These are phyloP conservation scores for Whalleya microplaca DNA, from an alignment of 2,329 filamentous ascomycete genomes.

Conservation along the genomic window DNA sequence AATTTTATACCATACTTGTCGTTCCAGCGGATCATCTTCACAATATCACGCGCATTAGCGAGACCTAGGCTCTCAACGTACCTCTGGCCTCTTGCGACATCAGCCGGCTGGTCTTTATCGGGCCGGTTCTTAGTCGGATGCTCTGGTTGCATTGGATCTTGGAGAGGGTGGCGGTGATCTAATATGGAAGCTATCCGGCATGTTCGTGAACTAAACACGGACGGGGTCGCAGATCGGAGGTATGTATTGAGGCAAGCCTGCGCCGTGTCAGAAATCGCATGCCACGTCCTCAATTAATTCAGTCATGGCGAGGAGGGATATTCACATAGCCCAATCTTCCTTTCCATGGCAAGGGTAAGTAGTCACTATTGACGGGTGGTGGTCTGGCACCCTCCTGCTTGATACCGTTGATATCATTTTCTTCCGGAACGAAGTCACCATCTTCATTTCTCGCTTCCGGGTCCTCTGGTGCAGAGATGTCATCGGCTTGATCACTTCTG, in stretches of 20 bases:
- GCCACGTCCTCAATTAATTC: neutral
- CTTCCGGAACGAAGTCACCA: conserved; percentile 9
- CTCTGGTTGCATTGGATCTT: conserved; percentile 74
- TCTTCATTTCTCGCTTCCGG: conserved; percentile 18
- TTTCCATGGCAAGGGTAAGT: conserved; percentile 86
- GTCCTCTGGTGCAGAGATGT: conserved; percentile 7
- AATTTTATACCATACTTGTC: conserved; percentile 91
- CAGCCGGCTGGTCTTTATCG: conserved; percentile 71
- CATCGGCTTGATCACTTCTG: neutral
- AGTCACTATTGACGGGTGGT: conserved; percentile 80
- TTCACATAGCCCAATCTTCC: conserved; percentile 86
- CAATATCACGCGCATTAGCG: conserved; percentile 80
- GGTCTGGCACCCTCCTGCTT: conserved; percentile 53
- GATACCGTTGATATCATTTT: conserved; percentile 26
- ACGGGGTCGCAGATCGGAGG: conserved; percentile 76
- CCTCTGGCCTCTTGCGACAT: conserved; percentile 66
- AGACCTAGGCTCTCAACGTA: conserved; percentile 80
- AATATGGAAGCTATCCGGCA: conserved; percentile 90
- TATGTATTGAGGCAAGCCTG: conserved; percentile 92
- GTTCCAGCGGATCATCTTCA: conserved; percentile 90
- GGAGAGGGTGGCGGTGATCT: conserved; percentile 82
- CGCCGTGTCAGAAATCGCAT: conserved; percentile 20
- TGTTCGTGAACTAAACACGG: conserved; percentile 88
- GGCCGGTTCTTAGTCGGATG: conserved; percentile 86
- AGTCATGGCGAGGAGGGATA: conserved; percentile 17